Evolutionary conservation across 1,284 basidiomycete species (phyloP).

Genomic region (Coniophora puteana): DNA sequence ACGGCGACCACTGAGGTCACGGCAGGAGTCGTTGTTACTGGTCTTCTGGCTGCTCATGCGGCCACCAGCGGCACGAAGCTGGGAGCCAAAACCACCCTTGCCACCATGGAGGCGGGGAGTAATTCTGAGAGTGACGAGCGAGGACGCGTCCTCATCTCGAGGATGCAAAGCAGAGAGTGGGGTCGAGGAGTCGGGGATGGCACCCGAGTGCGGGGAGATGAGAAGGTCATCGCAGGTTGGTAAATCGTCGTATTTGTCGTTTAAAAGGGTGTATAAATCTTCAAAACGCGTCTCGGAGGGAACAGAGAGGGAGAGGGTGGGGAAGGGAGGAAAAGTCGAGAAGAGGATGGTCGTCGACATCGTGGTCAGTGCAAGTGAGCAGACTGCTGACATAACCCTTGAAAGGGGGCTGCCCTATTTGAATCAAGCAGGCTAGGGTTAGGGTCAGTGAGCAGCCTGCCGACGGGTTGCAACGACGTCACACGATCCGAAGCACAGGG

Average conservation of each 20-base stretch:
- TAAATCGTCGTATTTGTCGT: conserved; percentile 53
- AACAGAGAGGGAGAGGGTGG: conserved; percentile 62
- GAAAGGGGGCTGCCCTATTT: background rate
- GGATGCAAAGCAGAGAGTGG: conserved; percentile 45
- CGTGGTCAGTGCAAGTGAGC: conserved; percentile 8
- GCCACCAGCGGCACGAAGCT: conserved; percentile 94
- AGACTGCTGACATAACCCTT: conserved; percentile 1
- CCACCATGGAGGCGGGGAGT: conserved; percentile 78
- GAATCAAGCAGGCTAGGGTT: too few relatives aligned
- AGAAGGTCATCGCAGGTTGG: conserved; percentile 46
- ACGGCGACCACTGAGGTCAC: conserved; percentile 88
- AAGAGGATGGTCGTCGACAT: conserved; percentile 59
- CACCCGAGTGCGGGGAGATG: conserved; percentile 52
- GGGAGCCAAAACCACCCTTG: conserved; percentile 97
- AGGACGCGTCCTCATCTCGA: conserved; percentile 28
- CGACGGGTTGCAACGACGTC: too few relatives aligned
- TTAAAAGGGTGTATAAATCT: conserved; percentile 50
- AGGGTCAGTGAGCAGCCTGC: too few relatives aligned
- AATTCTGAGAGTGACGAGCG: conserved; percentile 60
- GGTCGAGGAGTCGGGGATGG: conserved; percentile 36
- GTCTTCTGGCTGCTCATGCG: conserved; percentile 97
- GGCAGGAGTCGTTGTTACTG: conserved; percentile 92
- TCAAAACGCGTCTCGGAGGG: conserved; percentile 47
- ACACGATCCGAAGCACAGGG: too few relatives aligned
- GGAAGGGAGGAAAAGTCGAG: conserved; percentile 74